A percentile compares a stretch with the other conserved stretches of the same genome.
These are phyloP conservation scores for Thymus mandschuricus DNA, from an alignment of 257 asterid genomes.

Conservation along the genomic window DNA sequence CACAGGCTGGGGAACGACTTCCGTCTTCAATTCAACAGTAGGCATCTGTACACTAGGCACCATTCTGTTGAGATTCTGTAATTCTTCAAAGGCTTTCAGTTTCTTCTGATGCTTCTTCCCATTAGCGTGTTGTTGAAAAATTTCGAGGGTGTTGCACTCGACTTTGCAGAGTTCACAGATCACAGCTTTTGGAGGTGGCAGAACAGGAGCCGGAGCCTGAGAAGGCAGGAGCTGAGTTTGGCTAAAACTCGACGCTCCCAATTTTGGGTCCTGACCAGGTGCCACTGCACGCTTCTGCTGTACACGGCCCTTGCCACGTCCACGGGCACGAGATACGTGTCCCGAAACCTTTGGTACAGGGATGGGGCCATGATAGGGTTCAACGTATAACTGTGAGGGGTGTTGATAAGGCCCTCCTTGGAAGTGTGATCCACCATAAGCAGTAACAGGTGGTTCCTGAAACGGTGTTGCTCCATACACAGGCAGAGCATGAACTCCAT, in stretches of 20 bases:
- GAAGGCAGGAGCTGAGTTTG: conserved; percentile 23
- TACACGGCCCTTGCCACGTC: conserved; percentile 35
- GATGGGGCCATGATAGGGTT: conserved; percentile 33
- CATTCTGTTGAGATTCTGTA: conserved; percentile 39
- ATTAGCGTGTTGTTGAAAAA: conserved; percentile 53
- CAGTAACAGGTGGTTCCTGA: conserved; percentile 22
- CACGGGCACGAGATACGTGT: conserved; percentile 35
- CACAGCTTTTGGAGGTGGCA: conserved; percentile 41
- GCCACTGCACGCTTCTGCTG: conserved; percentile 28
- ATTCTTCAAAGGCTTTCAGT: conserved; percentile 48
- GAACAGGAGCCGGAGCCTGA: conserved; percentile 36
- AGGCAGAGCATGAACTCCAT: conserved; percentile 20
- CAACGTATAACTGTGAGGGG: conserved; percentile 26
- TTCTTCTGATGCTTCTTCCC: conserved; percentile 71
- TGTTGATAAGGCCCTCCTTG: conserved; percentile 29
- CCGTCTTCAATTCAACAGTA: conserved; percentile 34
- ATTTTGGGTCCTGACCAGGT: conserved; percentile 35
- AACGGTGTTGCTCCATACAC: conserved; percentile 24
- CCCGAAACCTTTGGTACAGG: conserved; percentile 23
- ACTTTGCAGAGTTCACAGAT: conserved; percentile 64
- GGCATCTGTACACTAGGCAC: conserved; percentile 33
- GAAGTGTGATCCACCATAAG: conserved; percentile 10
- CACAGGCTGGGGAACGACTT: conserved; percentile 36
- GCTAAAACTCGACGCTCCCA: conserved; percentile 27
- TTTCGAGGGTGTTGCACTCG: conserved; percentile 61